Evolutionary conservation across 257 asterid species (phyloP).

Genomic region (Salvia miltiorrhiza): DNA sequence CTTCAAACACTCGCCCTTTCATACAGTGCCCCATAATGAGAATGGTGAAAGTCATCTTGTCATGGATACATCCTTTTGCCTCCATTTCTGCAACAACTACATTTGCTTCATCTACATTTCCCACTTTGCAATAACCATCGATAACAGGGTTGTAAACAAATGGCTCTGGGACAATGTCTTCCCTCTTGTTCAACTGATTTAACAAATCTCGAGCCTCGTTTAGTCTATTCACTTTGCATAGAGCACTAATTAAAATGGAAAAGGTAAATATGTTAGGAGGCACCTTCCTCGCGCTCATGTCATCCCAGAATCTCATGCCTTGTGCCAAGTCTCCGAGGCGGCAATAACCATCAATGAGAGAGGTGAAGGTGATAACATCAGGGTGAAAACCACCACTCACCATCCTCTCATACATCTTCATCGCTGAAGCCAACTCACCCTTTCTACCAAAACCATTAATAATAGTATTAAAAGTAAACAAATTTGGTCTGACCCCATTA

Average conservation of each 20-base stretch:
- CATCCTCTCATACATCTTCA: slow-evolving; percentile 49
- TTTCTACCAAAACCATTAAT: slow-evolving; percentile 77
- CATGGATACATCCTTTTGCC: slow-evolving; percentile 70
- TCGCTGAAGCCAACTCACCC: slow-evolving; percentile 59
- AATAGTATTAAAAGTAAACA: slow-evolving; percentile 58
- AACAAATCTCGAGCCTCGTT: slow-evolving; percentile 70
- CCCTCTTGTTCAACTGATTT: slow-evolving; percentile 46
- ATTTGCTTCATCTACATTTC: slow-evolving; percentile 82
- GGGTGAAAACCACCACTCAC: slow-evolving; percentile 44
- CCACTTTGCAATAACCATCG: slow-evolving; percentile 81
- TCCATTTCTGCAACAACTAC: slow-evolving; percentile 71
- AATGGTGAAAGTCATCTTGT: slow-evolving; percentile 87
- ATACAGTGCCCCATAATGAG: slow-evolving; percentile 91
- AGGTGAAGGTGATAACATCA: slow-evolving; percentile 76
- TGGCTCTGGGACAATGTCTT: slow-evolving; percentile 62
- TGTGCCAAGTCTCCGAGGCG: slow-evolving; percentile 59
- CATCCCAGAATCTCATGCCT: slow-evolving; percentile 64
- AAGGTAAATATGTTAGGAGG: slow-evolving; percentile 64
- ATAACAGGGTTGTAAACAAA: slow-evolving; percentile 83
- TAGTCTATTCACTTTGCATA: slow-evolving; percentile 72
- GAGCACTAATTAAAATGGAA: slow-evolving; percentile 61
- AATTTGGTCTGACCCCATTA: slow-evolving; percentile 55
- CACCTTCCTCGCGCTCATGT: slow-evolving; percentile 56
- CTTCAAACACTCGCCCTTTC: slow-evolving; percentile 92
- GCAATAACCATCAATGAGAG: slow-evolving; percentile 73